Evolutionary conservation across 129 eudicot genomes (phyloP).

Genomic region (Flaveria bidentis): DNA sequence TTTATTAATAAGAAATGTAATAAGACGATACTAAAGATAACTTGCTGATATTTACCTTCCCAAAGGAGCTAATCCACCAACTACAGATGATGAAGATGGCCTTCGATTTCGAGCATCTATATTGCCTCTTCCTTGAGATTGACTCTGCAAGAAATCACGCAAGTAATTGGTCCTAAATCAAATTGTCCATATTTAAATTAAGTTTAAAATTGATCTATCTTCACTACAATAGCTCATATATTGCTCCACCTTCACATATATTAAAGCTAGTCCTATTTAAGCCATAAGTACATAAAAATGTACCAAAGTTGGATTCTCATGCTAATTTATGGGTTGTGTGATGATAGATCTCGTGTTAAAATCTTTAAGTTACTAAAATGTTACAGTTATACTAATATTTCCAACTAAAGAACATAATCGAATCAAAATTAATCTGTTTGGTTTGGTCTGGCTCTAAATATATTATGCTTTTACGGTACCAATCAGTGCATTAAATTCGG

Average conservation of each 20-base stretch:
- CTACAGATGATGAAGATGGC: conserved; percentile 86
- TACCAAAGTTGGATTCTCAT: background rate
- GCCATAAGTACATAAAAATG: background rate
- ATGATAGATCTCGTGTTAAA: background rate
- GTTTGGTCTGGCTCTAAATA: background rate
- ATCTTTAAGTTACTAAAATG: background rate
- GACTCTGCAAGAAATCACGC: conserved; percentile 40
- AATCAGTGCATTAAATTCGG: conserved; percentile 1
- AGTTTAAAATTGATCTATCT: background rate
- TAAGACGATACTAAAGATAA: conserved; percentile 1
- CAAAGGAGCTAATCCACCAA: conserved; percentile 90
- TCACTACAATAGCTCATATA: background rate
- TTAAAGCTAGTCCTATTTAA: background rate
- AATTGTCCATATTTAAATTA: background rate
- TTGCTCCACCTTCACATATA: background rate
- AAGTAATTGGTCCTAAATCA: background rate
- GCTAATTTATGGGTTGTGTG: background rate
- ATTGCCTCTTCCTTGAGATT: conserved; percentile 72
- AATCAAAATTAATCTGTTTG: background rate
- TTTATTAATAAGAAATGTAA: conserved; percentile 19
- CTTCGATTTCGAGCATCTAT: conserved; percentile 69
- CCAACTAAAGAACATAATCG: background rate
- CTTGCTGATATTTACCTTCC: conserved; percentile 58
- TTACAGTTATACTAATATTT: background rate
- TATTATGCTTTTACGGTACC: background rate